Evolutionary conservation across 306 rosid species (phyloP).

Genomic region (Amphicarpaea edgeworthii): DNA sequence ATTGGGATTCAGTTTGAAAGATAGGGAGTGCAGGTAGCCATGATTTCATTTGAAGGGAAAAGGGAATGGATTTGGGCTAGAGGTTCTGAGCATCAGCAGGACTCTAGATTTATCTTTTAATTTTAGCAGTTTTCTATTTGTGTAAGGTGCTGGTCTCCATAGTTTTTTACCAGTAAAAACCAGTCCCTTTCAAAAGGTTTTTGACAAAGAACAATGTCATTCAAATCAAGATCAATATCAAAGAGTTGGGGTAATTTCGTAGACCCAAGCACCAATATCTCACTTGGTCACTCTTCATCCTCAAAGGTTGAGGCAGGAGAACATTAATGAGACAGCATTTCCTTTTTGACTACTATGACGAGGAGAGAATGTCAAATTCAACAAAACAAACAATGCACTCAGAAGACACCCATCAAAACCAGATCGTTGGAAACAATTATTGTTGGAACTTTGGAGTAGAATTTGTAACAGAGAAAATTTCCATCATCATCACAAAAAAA

Average conservation of each 20-base stretch:
- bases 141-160: conserved; percentile 1
- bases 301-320: conserved; percentile 16
- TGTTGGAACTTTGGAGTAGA: no score
- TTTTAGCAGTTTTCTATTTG: conserved; percentile 5
- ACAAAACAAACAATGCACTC: no score
- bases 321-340: not conserved
- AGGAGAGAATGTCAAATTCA: no score
- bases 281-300: conserved; percentile 6
- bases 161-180: conserved; percentile 2
- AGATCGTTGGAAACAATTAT: no score
- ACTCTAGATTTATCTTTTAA: not conserved
- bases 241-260: not conserved
- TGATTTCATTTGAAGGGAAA: conserved; percentile 1
- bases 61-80: not conserved
- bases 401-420: no score
- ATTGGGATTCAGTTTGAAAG: not conserved
- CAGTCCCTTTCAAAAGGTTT: not conserved
- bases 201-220: conserved; percentile 17
- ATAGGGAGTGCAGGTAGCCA: conserved; percentile 16
- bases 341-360: not conserved
- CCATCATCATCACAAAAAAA: no score
- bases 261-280: conserved; percentile 2
- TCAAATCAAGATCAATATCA: not conserved
- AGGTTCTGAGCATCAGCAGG: conserved; percentile 2
- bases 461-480: no score